Conservation (phyloP, 208 protist genomes). For the Naegleria fowleri region DNA sequence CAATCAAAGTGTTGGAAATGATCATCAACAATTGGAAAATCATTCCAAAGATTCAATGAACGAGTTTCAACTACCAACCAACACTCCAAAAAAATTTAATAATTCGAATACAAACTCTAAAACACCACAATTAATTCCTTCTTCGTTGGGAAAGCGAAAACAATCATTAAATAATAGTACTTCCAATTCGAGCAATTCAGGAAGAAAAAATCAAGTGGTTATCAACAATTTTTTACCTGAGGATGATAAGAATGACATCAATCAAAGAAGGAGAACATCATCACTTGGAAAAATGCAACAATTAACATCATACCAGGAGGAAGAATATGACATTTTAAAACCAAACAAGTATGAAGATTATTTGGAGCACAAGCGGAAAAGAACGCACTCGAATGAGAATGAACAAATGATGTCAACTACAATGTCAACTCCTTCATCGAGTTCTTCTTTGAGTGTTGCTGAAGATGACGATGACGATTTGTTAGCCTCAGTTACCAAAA, state of each 20-base stretch:
- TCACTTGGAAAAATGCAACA: neutral
- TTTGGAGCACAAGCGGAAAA: neutral
- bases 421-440: neutral
- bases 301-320: neutral
- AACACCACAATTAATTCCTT: neutral
- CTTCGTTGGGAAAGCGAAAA: neutral
- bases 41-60: neutral
- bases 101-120: neutral
- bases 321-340: neutral
- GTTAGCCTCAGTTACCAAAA: too few species aligned
- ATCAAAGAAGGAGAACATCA: neutral
- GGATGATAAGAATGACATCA: neutral
- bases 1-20: neutral
- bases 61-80: neutral
- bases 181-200: too few species aligned
- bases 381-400: neutral
- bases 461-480: too few species aligned
- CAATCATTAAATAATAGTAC: neutral
- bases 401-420: neutral
- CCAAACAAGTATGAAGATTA: neutral
- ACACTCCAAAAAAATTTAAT: neutral
- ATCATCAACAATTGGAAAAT: neutral
- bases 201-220: neutral
- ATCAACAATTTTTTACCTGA: neutral
- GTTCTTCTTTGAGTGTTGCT: too few species aligned